Percentiles rank a stretch among this genome's conserved stretches.
Evolutionary conservation across 257 asterid genomes (phyloP).

Genomic region (Knoxia roxburghii): DNA sequence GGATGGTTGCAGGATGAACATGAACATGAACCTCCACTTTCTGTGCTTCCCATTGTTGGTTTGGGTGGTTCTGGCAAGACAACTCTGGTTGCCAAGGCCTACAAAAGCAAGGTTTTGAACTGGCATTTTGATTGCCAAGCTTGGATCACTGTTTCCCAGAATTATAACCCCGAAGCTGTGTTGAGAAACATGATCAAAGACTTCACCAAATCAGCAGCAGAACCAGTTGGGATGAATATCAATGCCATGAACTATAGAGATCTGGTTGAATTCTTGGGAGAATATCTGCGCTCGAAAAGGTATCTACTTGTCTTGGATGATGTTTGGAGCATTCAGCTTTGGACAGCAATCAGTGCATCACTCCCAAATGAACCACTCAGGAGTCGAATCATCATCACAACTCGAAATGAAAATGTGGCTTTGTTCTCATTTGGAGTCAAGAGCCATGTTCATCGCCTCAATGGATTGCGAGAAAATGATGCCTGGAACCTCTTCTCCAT

Average conservation of each 20-base stretch:
- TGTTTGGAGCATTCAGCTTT: slow-evolving; percentile 19
- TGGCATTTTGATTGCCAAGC: slow-evolving; percentile 15
- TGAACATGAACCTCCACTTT: neutral
- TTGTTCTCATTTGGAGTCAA: slow-evolving; percentile 15
- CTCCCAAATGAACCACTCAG: slow-evolving; percentile 18
- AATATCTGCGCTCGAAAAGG: slow-evolving; percentile 15
- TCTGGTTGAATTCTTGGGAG: slow-evolving; percentile 7
- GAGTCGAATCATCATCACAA: slow-evolving; percentile 37
- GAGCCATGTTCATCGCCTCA: slow-evolving; percentile 6
- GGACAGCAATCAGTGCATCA: slow-evolving; percentile 19
- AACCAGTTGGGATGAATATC: neutral
- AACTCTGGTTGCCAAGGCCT: slow-evolving; percentile 20
- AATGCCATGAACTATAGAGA: slow-evolving; percentile 15
- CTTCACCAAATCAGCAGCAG: slow-evolving; percentile 1
- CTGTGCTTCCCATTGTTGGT: slow-evolving; percentile 8
- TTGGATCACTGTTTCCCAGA: slow-evolving; percentile 19
- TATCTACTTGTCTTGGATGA: slow-evolving; percentile 40
- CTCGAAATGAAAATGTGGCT: slow-evolving; percentile 23
- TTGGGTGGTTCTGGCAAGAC: slow-evolving; percentile 29
- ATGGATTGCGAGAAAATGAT: slow-evolving; percentile 16
- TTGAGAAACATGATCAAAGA: slow-evolving; percentile 15
- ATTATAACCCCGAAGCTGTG: neutral
- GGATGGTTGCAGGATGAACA: slow-evolving; percentile 12
- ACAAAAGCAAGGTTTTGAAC: slow-evolving; percentile 5
- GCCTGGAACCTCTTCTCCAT: slow-evolving; percentile 42